Percentiles rank a stretch among this genome's conserved stretches.
Evolutionary conservation across 2,329 filamentous ascomycete genomes (phyloP).

Genomic region (Alternaria sp.): DNA sequence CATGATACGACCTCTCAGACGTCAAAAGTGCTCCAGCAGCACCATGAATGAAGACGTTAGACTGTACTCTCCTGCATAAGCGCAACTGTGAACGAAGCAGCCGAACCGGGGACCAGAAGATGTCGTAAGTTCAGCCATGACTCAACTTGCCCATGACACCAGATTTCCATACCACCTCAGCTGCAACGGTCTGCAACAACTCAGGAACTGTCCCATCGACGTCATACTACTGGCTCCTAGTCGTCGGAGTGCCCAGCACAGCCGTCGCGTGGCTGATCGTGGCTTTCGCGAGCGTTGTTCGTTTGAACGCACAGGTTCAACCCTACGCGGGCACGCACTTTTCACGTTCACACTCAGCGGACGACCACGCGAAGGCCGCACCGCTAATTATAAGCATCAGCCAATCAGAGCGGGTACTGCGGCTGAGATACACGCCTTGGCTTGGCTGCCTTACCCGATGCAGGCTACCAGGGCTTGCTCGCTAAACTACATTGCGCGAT

Average conservation of each 20-base stretch:
- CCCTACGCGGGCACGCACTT: constrained; percentile 32
- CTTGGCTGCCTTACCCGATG: constrained; percentile 38
- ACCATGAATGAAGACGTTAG: constrained; percentile 45
- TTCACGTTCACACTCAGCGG: constrained; percentile 40
- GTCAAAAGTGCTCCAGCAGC: constrained; percentile 36
- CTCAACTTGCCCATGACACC: constrained; percentile 45
- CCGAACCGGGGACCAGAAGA: constrained; percentile 18
- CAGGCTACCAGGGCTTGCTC: constrained; percentile 18
- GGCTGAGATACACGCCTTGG: constrained; percentile 30
- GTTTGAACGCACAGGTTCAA: constrained; percentile 22
- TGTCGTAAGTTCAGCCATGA: constrained; percentile 42
- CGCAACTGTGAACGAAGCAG: constrained; percentile 40
- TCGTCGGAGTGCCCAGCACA: constrained; percentile 40
- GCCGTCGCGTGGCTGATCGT: constrained; percentile 49
- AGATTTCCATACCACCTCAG: constrained; percentile 39
- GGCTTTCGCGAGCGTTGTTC: constrained; percentile 37
- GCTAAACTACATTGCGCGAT: constrained; percentile 31
- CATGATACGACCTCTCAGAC: constrained; percentile 40
- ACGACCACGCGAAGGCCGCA: constrained; percentile 43
- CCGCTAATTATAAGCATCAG: constrained; percentile 39
- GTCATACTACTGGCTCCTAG: constrained; percentile 44
- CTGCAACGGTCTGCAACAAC: constrained; percentile 35
- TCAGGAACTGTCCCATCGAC: constrained; percentile 36
- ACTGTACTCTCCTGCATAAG: constrained; percentile 45
- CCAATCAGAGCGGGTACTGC: constrained; percentile 38